phyloP scores from a whole-genome alignment of 331 rosid genomes.

The Erythrophleum ivorense region DNA sequence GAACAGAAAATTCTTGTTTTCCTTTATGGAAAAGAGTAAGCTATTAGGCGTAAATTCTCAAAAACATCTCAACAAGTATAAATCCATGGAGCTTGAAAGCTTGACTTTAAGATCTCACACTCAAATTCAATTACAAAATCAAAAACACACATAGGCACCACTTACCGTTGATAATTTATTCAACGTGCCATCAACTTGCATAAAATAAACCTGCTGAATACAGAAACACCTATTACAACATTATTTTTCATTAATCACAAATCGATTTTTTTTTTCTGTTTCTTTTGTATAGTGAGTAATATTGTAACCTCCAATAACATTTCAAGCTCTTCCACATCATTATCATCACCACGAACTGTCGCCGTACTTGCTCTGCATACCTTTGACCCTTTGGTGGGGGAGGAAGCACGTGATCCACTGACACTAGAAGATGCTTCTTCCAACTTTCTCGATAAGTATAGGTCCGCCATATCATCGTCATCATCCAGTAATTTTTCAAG shows the following conservation, averaged over 20 bases:
- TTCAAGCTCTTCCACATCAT: constrained; percentile 95
- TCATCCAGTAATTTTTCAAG: constrained; percentile 91
- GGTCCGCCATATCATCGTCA: constrained; percentile 95
- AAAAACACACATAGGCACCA: constrained; percentile 1
- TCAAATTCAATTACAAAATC: constrained; percentile 6
- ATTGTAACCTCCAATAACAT: constrained; percentile 87
- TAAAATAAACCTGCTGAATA: constrained; percentile 87
- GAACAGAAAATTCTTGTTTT: background rate
- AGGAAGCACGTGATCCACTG: constrained; percentile 66
- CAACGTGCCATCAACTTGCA: constrained; percentile 89
- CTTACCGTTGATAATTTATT: constrained; percentile 86
- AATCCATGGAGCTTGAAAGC: constrained; percentile 26
- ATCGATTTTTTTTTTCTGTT: constrained; percentile 11
- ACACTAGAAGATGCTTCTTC: constrained; percentile 67
- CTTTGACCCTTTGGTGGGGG: constrained; percentile 84
- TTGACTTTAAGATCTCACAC: background rate
- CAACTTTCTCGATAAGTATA: constrained; percentile 85
- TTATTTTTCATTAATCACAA: constrained; percentile 9
- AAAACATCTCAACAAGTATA: background rate
- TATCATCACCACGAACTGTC: constrained; percentile 78
- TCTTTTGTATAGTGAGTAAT: constrained; percentile 14
- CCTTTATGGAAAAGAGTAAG: constrained; percentile 4
- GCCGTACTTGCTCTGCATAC: constrained; percentile 84
- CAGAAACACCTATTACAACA: constrained; percentile 28
- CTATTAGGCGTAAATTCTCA: background rate